phyloP scores from a whole-genome alignment of 805 yeast species.

The Maudiozyma barnettii region DNA sequence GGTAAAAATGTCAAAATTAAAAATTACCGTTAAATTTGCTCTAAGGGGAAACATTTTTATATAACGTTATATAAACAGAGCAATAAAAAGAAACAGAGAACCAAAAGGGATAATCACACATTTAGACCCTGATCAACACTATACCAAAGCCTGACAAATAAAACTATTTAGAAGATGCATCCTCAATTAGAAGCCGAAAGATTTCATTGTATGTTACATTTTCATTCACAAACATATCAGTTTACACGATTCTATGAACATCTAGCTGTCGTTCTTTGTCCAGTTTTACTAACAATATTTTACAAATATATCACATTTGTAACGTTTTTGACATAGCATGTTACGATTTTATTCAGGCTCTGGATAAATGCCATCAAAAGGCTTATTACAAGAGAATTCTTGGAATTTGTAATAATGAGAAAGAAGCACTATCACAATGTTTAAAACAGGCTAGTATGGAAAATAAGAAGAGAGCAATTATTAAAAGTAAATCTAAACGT shows the following conservation, averaged over 20 bases:
- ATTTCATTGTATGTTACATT: constrained; percentile 33
- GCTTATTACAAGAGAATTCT: constrained; percentile 60
- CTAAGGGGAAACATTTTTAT: too few species aligned
- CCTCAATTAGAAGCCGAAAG: constrained; percentile 45
- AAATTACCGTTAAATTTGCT: too few species aligned
- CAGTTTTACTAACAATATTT: background rate
- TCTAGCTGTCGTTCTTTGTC: too few species aligned
- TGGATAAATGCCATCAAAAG: constrained; percentile 77
- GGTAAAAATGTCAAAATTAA: too few species aligned
- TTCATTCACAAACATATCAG: background rate
- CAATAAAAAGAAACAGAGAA: background rate
- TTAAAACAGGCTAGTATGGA: constrained; percentile 65
- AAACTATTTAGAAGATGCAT: constrained; percentile 32
- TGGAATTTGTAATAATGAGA: constrained; percentile 79
- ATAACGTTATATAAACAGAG: too few species aligned
- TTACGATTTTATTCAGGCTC: constrained; percentile 70
- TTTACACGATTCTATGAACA: background rate
- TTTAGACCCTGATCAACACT: background rate
- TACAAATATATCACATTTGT: background rate
- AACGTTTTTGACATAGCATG: constrained; percentile 40
- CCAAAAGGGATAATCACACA: background rate
- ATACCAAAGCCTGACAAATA: background rate
- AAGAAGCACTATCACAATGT: constrained; percentile 70
- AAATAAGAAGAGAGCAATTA: constrained; percentile 45
- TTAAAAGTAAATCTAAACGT: constrained; percentile 47